Evolutionary conservation across 768 basidiomycete genomes (phyloP).

Genomic region (Amyloporia xantha): DNA sequence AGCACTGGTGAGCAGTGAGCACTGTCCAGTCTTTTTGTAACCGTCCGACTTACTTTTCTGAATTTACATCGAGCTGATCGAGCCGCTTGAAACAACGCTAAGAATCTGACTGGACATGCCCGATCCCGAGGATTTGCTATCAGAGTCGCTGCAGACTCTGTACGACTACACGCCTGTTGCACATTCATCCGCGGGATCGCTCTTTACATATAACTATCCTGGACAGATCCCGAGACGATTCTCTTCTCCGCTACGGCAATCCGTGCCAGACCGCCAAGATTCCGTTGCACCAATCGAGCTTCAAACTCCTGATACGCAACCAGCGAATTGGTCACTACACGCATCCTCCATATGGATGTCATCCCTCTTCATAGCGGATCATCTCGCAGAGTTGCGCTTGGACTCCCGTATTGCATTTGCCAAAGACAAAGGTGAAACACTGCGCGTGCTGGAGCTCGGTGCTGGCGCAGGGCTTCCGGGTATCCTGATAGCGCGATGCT

Average conservation of each 20-base stretch:
- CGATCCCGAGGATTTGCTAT: constrained; percentile 65
- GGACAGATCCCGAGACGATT: constrained; percentile 1
- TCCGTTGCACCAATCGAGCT: constrained; percentile 33
- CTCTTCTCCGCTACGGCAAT: constrained; percentile 5
- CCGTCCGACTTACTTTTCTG: too few species aligned
- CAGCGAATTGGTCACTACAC: constrained; percentile 69
- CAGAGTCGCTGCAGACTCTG: constrained; percentile 51
- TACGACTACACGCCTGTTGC: constrained; percentile 60
- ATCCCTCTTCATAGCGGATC: constrained; percentile 60
- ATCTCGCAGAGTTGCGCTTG: constrained; percentile 43
- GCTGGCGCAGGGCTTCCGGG: constrained; percentile 72
- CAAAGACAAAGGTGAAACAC: not conserved
- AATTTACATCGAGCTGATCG: too few species aligned
- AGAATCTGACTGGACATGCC: constrained; percentile 11
- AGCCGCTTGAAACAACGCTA: too few species aligned
- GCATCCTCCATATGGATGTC: constrained; percentile 75
- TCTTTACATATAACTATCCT: constrained; percentile 39
- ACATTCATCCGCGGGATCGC: constrained; percentile 46
- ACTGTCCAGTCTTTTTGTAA: too few species aligned
- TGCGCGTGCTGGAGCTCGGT: constrained; percentile 61
- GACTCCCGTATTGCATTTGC: constrained; percentile 20
- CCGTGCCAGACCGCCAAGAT: not conserved
- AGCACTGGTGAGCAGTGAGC: too few species aligned
- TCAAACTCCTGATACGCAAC: constrained; percentile 55
- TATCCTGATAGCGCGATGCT: constrained; percentile 52